Base-by-base conservation (phyloP, 257 asterid species). In the Thymus quinquecostatus region DNA sequence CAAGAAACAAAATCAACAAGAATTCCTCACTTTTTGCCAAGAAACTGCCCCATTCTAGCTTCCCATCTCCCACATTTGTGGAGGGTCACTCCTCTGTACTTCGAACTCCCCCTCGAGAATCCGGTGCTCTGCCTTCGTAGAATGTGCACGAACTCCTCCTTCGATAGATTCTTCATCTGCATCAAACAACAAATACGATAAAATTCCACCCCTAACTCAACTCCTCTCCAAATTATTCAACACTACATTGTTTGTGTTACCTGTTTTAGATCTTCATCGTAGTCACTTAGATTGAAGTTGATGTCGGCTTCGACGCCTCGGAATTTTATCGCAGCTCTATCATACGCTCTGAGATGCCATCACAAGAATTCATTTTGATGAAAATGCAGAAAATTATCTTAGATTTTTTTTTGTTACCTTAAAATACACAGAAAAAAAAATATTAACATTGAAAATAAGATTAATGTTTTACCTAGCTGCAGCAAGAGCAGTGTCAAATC, bases 401-500 rank as follows among this genome's bases (percentile, higher is more conserved):
- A 21, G 21, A 21, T 21, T 21, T 21, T 21, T 21, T 21, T 21
- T 21, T 21, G 21, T 21, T 21, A 45, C 55, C 14, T 56, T 28
- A 13, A 44, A 44, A 48, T 34, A 38, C 38, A 6, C 10, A 14
- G 11, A 61, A 36, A 33, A 6, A 40, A 10, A 10, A 34, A 34
- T 1, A 34, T 34, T 34, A 34, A 34, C 2, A 34, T 21, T 21
- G 4, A 38, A 44, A 44, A 3, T 0, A 44, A 44, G 5, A 43
- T 6, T 2, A 10, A 44, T 3, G 0, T 10, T 44, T 30, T 3
- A 89, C 98, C 97, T 89, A 34, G 97, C 97, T 1, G 98, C 98
- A 34, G 89, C 83, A 68, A 82, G 87, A 70, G 96, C 94, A 62
- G 97, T 92, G 77, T 92, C 96, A 82, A 92, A 92, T 73, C 98